These are phyloP conservation scores for Curvularia spicifera DNA, from an alignment of 2,329 filamentous ascomycete genomes.

Conservation along the genomic window DNA sequence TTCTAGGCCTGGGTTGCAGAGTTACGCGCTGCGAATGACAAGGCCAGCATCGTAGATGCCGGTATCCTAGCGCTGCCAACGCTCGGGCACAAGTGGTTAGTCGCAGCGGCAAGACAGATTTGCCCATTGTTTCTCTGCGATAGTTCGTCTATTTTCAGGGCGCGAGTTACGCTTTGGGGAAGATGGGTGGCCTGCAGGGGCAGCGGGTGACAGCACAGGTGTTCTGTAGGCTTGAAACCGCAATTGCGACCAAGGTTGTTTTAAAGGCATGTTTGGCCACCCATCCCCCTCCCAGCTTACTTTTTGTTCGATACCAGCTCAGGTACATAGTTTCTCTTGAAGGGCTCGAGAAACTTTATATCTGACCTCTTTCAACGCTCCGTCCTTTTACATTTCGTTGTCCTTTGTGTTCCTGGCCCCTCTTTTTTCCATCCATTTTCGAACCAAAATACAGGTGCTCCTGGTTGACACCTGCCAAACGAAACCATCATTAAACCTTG, in stretches of 20 bases:
- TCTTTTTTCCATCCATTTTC: constrained; percentile 21
- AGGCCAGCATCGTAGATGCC: constrained; percentile 13
- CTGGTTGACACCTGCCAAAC: constrained; percentile 35
- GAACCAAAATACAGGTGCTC: constrained; percentile 32
- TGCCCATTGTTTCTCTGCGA: constrained; percentile 18
- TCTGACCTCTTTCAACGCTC: constrained; percentile 16
- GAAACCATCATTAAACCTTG: constrained; percentile 10
- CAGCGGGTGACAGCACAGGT: constrained; percentile 15
- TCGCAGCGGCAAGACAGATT: constrained; percentile 34
- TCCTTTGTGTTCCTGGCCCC: constrained; percentile 28
- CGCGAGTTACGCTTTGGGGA: not conserved
- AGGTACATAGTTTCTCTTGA: constrained; percentile 18
- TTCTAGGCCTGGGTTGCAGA: constrained; percentile 22
- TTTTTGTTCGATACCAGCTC: constrained; percentile 23
- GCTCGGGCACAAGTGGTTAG: constrained; percentile 9
- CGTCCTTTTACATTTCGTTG: constrained; percentile 14
- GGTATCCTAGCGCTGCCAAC: constrained; percentile 10
- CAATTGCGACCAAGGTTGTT: constrained; percentile 39
- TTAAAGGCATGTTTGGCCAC: constrained; percentile 41
- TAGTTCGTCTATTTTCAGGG: constrained; percentile 16
- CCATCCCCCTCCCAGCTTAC: constrained; percentile 18
- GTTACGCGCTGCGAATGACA: constrained; percentile 40
- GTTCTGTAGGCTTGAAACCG: constrained; percentile 36
- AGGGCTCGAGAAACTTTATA: constrained; percentile 22
- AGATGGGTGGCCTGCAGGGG: constrained; percentile 4